Base-by-base conservation (phyloP, 2,329 filamentous ascomycete species). In the Monilinia laxa region DNA sequence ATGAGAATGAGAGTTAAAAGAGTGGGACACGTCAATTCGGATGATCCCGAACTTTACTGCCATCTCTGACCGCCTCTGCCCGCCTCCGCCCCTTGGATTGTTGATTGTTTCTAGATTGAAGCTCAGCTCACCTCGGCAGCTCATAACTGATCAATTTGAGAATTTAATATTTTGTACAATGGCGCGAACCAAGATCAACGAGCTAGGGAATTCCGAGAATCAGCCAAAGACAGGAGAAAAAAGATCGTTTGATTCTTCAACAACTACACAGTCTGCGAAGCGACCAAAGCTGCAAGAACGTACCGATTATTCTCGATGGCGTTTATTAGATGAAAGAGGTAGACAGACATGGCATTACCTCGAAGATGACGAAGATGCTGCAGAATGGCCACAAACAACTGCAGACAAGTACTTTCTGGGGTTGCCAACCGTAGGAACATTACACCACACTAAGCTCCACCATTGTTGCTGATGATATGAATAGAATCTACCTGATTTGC, bases 321-420 rank as follows among this genome's bases (percentile, higher is more conserved):
- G 95, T 69, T 80, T 98, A 76, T 85, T 87, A 69, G 90, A 96
- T 75, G 91, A 96, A 68, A 84, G 86, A 62, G 94, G 95, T 59
- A 85, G 91, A 65, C 93, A 97, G 74, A 97, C 92, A 62, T 99
- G 95, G 95, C 91, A 95, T 74, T 99, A 98, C 76, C 81, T 99
- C 3, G 80, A 85, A 70, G 89, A 95, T 64, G 84, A 87, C 31
- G 83, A 91, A 68, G 87, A 91, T 65, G 79, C 83, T 10, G 82
- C 90, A 72, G 80, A 85, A 67, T 97, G 94, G 93, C 93, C 94
- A 6, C 93, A 97, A 79, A 90, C 86, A 31, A 83, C 82, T 66
- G 92, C 93, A n/a, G 96, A 99, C 76, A 97, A 92, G 78, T 96
- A 93, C 77, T 91, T 88, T 74, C 77, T 99, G 23, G 92, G 92